phyloP scores from a whole-genome alignment of 768 basidiomycete genomes.

The Naganishia antarctica region DNA sequence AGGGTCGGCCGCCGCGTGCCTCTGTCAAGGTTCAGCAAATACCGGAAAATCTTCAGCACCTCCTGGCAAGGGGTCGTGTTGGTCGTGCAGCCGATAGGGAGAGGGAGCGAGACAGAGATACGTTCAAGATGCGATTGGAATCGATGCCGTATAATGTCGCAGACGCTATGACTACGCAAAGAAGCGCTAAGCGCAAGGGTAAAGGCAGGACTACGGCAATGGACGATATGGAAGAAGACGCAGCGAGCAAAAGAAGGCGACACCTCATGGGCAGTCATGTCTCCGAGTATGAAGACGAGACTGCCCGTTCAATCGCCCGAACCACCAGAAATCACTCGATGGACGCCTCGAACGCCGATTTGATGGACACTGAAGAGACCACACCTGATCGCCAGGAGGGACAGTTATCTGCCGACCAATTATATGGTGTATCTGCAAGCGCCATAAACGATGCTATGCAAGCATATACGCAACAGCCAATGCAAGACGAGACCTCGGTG shows the following conservation, averaged over 20 bases:
- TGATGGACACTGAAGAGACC: not conserved
- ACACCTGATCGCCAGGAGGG: not conserved
- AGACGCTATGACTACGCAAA: not conserved
- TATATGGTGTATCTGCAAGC: not conserved
- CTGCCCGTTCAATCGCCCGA: not conserved
- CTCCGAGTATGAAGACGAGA: conserved; percentile 1
- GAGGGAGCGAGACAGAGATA: not conserved
- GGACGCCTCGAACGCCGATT: not conserved
- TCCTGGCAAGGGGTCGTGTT: not conserved
- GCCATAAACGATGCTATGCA: conserved; percentile 1
- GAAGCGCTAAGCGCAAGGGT: not conserved
- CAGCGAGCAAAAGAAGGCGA: not conserved
- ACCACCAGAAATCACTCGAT: not conserved
- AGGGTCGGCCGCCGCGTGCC: conserved; percentile 21
- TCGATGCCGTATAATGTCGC: conserved; percentile 10
- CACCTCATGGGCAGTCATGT: not conserved
- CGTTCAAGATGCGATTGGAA: not conserved
- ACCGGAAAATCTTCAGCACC: conserved; percentile 5
- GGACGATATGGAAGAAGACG: not conserved
- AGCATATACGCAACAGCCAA: not conserved
- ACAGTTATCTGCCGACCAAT: conserved; percentile 7
- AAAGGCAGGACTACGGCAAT: not conserved
- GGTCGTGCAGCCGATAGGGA: not conserved
- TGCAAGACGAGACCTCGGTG: conserved; percentile 12
- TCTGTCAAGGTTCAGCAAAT: conserved; percentile 13